Evolutionary conservation across 73 alveolate genomes (phyloP), one percentile per base, ranked within the genome.

Genomic region (Paraurostyla sp.): DNA sequence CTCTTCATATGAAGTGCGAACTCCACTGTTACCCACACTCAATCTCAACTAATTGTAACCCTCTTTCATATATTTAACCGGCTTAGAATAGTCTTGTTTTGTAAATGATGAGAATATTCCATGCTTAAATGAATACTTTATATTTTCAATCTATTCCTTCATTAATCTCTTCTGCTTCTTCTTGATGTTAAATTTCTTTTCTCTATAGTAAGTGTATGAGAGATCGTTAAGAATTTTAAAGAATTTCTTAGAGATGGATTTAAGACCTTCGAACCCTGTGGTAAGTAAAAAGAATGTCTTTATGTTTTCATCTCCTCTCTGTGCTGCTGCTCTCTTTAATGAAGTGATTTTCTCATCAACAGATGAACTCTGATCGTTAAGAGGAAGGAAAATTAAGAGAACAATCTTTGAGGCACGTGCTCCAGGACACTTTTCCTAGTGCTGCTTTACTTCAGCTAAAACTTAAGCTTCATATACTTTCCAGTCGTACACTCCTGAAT

Each of bases 71-170:
- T 78, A 78, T 52, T 78, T 78, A 18, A 78, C 69, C 27, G 89
- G 89, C 40, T 50, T 78, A 13, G 3, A 6, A 7, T 23, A 15
- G 35, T 78, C 89, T 20, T 50, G 9, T 27, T 78, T 78, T 1
- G 89, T 78, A 42, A 33, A 78, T 4, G 76, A 20, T n/a, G 89
- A 78, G 43, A 43, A 54, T 51, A 78, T 78, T 16, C 89, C 89
- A 38, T 78, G 89, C 42, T 78, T 78, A 43, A 78, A 78, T 23
- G 49, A 16, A 36, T 78, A 78, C 25, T 60, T 49, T 18, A 78
- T 78, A 54, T 78, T 78, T n/a, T 59, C 89, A 78, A 78, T 78
- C 30, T 78, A 56, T 23, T 78, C 89, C 50, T 78, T 78, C 2
- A 78, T 35, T 43, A 78, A 42, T 54, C 52, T 78, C 63, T 54